phyloP scores from a whole-genome alignment of 768 basidiomycete species.

The Tylopilus rubrobrunneus region DNA sequence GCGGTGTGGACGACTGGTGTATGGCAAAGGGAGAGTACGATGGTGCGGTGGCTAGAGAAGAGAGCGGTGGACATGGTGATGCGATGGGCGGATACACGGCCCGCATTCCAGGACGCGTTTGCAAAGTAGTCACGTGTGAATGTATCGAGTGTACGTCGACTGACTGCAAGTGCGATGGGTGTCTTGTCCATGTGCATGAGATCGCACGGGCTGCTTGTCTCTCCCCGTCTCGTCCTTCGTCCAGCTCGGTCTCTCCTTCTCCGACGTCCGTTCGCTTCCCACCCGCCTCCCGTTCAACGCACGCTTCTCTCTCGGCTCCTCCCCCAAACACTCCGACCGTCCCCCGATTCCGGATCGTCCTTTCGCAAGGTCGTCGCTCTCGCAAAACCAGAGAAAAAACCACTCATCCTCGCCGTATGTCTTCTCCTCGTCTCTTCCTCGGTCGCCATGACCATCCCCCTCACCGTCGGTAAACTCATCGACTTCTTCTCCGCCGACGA shows the following conservation, averaged over 20 bases:
- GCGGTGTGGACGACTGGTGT: slow-evolving; percentile 69
- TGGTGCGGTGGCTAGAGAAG: slow-evolving; percentile 59
- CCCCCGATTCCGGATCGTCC: slow-evolving; percentile 51
- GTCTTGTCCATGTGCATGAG: background rate
- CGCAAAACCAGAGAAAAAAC: slow-evolving; percentile 78
- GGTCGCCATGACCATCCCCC: slow-evolving; percentile 89
- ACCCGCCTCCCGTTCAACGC: background rate
- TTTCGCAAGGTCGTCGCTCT: slow-evolving; percentile 73
- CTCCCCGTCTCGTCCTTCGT: slow-evolving; percentile 4
- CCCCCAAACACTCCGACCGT: slow-evolving; percentile 32
- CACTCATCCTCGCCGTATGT: slow-evolving; percentile 71
- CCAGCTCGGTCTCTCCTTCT: background rate
- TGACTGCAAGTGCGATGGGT: background rate
- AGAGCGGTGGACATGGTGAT: slow-evolving; percentile 44
- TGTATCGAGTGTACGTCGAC: background rate
- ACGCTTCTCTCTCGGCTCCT: slow-evolving; percentile 26
- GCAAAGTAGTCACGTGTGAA: slow-evolving; percentile 1
- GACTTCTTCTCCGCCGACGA: slow-evolving; percentile 80
- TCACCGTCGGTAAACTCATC: slow-evolving; percentile 91
- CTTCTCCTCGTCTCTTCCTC: slow-evolving; percentile 82
- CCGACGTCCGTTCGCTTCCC: slow-evolving; percentile 14
- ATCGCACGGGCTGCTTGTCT: background rate
- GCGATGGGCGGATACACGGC: slow-evolving; percentile 31
- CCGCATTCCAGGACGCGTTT: background rate
- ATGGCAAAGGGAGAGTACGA: slow-evolving; percentile 62